phyloP scores from a whole-genome alignment of 208 protist species.

The Endotrypanum monterogeii region DNA sequence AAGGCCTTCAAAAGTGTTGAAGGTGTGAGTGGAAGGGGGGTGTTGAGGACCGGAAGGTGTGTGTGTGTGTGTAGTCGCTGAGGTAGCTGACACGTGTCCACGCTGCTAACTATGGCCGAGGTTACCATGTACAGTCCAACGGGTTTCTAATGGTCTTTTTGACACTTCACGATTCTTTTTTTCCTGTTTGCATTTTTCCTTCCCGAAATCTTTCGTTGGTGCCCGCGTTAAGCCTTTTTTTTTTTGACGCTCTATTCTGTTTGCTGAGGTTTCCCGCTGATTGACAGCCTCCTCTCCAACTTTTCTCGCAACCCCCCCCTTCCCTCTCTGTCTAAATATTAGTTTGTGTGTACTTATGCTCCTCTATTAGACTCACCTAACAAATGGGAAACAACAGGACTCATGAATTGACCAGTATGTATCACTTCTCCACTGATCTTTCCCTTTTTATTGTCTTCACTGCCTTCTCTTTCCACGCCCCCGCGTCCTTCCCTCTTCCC shows the following conservation, averaged over 20 bases:
- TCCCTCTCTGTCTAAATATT: too few relatives aligned
- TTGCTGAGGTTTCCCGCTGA: neutral
- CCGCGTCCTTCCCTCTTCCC: neutral
- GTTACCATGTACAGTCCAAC: neutral
- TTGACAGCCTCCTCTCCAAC: neutral
- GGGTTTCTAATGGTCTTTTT: neutral
- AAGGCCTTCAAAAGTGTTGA: too few relatives aligned
- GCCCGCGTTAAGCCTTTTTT: too few relatives aligned
- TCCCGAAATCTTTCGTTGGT: neutral
- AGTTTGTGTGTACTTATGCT: too few relatives aligned
- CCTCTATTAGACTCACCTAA: too few relatives aligned
- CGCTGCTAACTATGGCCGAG: neutral
- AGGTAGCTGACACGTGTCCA: neutral
- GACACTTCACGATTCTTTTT: neutral
- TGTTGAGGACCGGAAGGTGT: too few relatives aligned
- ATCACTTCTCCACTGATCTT: neutral
- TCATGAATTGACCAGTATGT: neutral
- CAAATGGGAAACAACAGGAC: neutral
- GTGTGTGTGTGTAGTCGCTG: neutral
- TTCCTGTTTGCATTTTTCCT: neutral
- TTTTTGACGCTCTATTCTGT: neutral
- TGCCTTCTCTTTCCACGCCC: too few relatives aligned
- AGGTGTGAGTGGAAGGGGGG: too few relatives aligned
- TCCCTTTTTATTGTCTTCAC: neutral
- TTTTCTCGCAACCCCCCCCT: too few relatives aligned